phyloP scores from a whole-genome alignment of 2,329 filamentous ascomycete genomes.

The Teratosphaeria gauchensis region DNA sequence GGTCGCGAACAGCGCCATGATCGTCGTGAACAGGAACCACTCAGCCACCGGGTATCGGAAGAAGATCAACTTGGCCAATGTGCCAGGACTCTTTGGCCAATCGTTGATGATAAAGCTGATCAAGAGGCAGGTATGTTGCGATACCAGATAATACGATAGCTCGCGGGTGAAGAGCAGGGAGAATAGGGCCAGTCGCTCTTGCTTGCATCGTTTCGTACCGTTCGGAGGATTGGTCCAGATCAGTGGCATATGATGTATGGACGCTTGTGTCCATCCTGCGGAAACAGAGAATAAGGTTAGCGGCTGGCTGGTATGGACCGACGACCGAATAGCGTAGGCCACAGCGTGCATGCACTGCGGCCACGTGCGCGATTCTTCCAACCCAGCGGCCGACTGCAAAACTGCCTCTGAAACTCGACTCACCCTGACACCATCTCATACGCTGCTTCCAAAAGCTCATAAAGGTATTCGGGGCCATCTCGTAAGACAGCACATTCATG shows the following conservation, averaged over 20 bases:
- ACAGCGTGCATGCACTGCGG: background rate
- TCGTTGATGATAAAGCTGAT: conserved; percentile 36
- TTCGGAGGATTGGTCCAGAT: conserved; percentile 33
- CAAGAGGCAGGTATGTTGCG: conserved; percentile 39
- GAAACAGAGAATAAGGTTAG: background rate
- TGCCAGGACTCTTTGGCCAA: conserved; percentile 31
- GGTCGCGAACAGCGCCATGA: conserved; percentile 32
- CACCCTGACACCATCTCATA: conserved; percentile 38
- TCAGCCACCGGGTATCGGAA: conserved; percentile 40
- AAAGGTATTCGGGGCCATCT: conserved; percentile 38
- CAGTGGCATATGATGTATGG: conserved; percentile 33
- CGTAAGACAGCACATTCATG: conserved; percentile 40
- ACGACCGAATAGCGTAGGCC: too few species aligned
- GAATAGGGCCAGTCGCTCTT: conserved; percentile 35
- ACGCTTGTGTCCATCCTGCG: conserved; percentile 41
- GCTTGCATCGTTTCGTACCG: conserved; percentile 26
- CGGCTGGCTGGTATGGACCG: background rate
- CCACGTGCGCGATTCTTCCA: background rate
- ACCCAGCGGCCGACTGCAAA: background rate
- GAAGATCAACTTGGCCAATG: conserved; percentile 35
- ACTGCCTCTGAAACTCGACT: background rate
- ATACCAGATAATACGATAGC: conserved; percentile 40
- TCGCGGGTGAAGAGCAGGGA: conserved; percentile 39
- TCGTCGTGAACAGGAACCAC: conserved; percentile 24
- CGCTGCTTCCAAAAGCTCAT: conserved; percentile 41